phyloP scores from a whole-genome alignment of 768 basidiomycete species.

The Lanmaoa pseudosensibilis region DNA sequence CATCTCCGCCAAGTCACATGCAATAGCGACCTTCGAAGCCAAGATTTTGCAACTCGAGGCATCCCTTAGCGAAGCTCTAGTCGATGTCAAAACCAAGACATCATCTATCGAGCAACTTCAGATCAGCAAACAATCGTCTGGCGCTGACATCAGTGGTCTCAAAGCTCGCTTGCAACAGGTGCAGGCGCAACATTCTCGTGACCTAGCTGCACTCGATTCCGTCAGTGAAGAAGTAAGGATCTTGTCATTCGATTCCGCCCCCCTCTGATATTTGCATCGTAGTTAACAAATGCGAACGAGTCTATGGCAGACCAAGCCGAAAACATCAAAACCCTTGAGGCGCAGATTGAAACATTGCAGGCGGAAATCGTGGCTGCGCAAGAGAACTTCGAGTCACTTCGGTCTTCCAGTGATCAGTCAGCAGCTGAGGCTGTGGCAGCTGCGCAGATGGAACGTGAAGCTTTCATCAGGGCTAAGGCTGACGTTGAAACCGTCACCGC shows the following conservation, averaged over 20 bases:
- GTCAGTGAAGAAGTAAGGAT: slow-evolving; percentile 52
- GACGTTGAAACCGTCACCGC: slow-evolving; percentile 56
- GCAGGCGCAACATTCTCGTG: slow-evolving; percentile 28
- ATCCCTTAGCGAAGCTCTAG: slow-evolving; percentile 46
- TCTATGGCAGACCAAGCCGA: slow-evolving; percentile 43
- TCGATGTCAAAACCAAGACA: slow-evolving; percentile 50
- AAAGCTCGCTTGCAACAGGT: slow-evolving; percentile 42
- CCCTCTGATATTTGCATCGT: slow-evolving; percentile 7
- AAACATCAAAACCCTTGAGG: slow-evolving; percentile 47
- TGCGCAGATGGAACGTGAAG: slow-evolving; percentile 62
- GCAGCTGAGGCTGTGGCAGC: slow-evolving; percentile 46
- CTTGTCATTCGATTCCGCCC: not conserved
- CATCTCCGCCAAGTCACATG: slow-evolving; percentile 51
- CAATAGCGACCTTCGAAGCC: slow-evolving; percentile 52
- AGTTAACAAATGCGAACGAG: slow-evolving; percentile 56
- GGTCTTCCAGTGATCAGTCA: slow-evolving; percentile 45
- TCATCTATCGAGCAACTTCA: slow-evolving; percentile 47
- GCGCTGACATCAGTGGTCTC: slow-evolving; percentile 47
- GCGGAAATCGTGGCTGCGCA: slow-evolving; percentile 49
- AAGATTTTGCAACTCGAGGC: slow-evolving; percentile 50
- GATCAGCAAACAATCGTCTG: slow-evolving; percentile 47
- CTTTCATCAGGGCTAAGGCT: slow-evolving; percentile 60
- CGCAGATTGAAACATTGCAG: slow-evolving; percentile 52
- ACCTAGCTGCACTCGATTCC: slow-evolving; percentile 37
- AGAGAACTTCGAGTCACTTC: slow-evolving; percentile 52